Conservation (phyloP, 2,329 filamentous ascomycete genomes). For the Arthrobotrys iridis region DNA sequence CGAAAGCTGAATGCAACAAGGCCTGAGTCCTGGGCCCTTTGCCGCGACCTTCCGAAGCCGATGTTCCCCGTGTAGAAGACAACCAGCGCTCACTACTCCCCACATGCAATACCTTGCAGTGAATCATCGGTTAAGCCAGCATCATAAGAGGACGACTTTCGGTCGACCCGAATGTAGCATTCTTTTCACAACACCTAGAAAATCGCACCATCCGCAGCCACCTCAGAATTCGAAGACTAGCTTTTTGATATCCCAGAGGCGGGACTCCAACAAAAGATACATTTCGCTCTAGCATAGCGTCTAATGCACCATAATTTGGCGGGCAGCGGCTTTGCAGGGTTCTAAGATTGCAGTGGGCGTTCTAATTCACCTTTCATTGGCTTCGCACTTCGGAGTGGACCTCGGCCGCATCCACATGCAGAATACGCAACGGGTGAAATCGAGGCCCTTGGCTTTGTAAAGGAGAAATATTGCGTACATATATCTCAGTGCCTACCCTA, state of each 20-base stretch:
- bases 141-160: too few relatives aligned
- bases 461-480: constrained; percentile 15
- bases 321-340: neutral
- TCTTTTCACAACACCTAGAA: too few relatives aligned
- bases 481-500: neutral
- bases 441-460: neutral
- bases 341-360: constrained; percentile 8
- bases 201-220: too few relatives aligned
- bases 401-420: constrained; percentile 5
- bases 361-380: constrained; percentile 18
- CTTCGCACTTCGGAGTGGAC: neutral
- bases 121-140: too few relatives aligned
- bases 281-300: neutral
- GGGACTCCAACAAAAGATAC: too few relatives aligned
- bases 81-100: too few relatives aligned
- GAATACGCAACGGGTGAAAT: neutral
- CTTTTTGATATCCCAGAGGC: too few relatives aligned
- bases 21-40: neutral
- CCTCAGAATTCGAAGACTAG: too few relatives aligned
- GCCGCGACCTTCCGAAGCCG: too few relatives aligned
- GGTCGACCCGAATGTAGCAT: too few relatives aligned
- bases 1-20: neutral
- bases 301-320: neutral
- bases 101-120: too few relatives aligned
- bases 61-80: too few relatives aligned